Percentiles rank a stretch among this genome's conserved stretches.
Conservation (phyloP, 2,329 filamentous ascomycete species). For the Penicillium sp. region DNA sequence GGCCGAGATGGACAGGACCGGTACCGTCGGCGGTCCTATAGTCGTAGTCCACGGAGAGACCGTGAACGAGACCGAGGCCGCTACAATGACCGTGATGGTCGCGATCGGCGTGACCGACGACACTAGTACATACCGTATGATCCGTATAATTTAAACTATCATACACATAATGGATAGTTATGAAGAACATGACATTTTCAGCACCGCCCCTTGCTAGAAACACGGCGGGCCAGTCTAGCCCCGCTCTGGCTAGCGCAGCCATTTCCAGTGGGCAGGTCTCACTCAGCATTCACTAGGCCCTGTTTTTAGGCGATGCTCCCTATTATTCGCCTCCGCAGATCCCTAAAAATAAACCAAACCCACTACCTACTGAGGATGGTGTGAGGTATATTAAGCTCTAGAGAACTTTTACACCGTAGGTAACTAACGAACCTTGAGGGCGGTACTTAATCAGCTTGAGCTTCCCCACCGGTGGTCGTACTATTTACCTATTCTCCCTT, state of each 20-base stretch:
- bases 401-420: neutral
- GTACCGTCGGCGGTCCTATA: constrained; percentile 39
- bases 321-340: constrained; percentile 11
- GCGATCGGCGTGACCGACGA: constrained; percentile 12
- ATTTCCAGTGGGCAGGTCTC: constrained; percentile 22
- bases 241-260: constrained; percentile 9
- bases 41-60: constrained; percentile 29
- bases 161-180: neutral
- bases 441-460: constrained; percentile 17
- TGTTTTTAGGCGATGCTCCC: constrained; percentile 7
- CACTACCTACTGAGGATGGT: constrained; percentile 1
- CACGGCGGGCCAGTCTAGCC: constrained; percentile 2
- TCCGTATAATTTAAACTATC: neutral
- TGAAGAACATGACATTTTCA: neutral
- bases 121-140: constrained; percentile 19
- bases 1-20: constrained; percentile 29
- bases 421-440: too few relatives aligned
- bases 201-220: constrained; percentile 1
- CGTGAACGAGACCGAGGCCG: constrained; percentile 39
- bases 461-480: constrained; percentile 23
- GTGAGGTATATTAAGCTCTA: constrained; percentile 1
- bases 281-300: constrained; percentile 10
- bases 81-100: constrained; percentile 29
- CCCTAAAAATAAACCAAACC: constrained; percentile 22
- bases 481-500: constrained; percentile 14